Percentiles rank a stretch among this genome's conserved stretches.
Evolutionary conservation across 2,329 filamentous ascomycete genomes (phyloP).

Genomic region (Penicillium expansum): DNA sequence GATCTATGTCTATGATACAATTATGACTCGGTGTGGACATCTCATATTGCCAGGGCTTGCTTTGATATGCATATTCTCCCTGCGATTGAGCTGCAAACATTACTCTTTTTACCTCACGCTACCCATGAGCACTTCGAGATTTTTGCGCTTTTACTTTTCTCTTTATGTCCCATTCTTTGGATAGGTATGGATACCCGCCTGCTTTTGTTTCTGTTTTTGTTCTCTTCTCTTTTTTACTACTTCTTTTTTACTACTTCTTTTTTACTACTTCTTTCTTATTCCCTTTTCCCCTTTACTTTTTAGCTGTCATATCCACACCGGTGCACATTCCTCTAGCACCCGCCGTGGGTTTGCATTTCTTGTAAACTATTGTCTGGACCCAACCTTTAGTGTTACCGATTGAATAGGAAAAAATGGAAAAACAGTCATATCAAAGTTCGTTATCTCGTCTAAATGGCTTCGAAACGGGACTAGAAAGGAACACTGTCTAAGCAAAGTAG

Average conservation of each 20-base stretch:
- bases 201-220: conserved; percentile 7
- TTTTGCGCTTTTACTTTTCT: conserved; percentile 2
- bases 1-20: conserved; percentile 8
- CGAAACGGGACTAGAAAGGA: background rate
- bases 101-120: conserved; percentile 17
- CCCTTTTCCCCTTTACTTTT: background rate
- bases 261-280: too few relatives aligned
- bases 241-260: too few relatives aligned
- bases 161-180: conserved; percentile 10
- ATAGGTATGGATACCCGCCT: conserved; percentile 24
- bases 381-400: background rate
- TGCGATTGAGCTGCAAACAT: background rate
- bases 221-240: background rate
- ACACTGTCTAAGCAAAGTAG: background rate
- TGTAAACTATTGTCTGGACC: conserved; percentile 1
- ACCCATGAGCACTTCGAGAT: conserved; percentile 19
- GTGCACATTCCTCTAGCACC: background rate
- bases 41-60: background rate
- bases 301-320: background rate
- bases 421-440: conserved; percentile 5
- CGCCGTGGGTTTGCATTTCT: background rate
- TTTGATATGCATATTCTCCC: background rate
- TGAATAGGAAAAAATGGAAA: background rate
- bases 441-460: conserved; percentile 11
- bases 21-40: conserved; percentile 2